Percentiles rank a stretch among this genome's conserved stretches.
These are phyloP conservation scores for Pseudogymnoascus verrucosus DNA, from an alignment of 2,329 filamentous ascomycete species.

Conservation along the genomic window DNA sequence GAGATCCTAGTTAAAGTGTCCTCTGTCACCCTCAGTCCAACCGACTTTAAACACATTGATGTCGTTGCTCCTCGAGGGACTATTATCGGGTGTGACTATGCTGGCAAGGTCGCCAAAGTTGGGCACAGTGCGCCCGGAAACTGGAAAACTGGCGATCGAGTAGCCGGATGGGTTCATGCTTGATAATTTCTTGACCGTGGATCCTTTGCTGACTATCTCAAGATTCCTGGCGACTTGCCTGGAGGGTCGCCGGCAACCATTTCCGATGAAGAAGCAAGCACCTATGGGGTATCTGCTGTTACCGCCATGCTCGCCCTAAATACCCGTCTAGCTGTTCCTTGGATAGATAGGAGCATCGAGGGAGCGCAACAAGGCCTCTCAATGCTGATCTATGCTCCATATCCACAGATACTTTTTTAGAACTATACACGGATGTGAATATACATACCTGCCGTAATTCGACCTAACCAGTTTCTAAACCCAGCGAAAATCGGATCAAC, in stretches of 20 bases:
- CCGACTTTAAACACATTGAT: constrained; percentile 27
- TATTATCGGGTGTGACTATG: constrained; percentile 37
- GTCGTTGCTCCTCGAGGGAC: constrained; percentile 17
- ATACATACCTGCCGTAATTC: too few relatives aligned
- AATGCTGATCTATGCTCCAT: too few relatives aligned
- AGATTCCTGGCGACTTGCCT: constrained; percentile 14
- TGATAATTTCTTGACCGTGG: constrained; percentile 3
- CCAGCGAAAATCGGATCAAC: too few relatives aligned
- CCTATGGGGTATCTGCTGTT: constrained; percentile 28
- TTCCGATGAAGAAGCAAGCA: constrained; percentile 19
- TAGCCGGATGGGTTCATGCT: constrained; percentile 33
- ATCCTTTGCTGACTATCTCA: constrained; percentile 14
- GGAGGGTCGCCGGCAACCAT: constrained; percentile 20
- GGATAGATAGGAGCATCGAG: not conserved
- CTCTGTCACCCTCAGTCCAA: constrained; percentile 24
- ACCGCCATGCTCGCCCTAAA: constrained; percentile 24
- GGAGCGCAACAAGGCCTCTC: too few relatives aligned
- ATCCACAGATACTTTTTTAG: too few relatives aligned
- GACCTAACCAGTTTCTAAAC: too few relatives aligned
- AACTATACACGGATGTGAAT: too few relatives aligned
- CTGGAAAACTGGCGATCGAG: constrained; percentile 40
- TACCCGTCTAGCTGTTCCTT: constrained; percentile 20
- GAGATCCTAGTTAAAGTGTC: too few relatives aligned
- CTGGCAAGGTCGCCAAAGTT: constrained; percentile 39
- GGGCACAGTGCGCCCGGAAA: constrained; percentile 33